phyloP scores from a whole-genome alignment of 345 rosid genomes.

The Rhodamnia rubescens region DNA sequence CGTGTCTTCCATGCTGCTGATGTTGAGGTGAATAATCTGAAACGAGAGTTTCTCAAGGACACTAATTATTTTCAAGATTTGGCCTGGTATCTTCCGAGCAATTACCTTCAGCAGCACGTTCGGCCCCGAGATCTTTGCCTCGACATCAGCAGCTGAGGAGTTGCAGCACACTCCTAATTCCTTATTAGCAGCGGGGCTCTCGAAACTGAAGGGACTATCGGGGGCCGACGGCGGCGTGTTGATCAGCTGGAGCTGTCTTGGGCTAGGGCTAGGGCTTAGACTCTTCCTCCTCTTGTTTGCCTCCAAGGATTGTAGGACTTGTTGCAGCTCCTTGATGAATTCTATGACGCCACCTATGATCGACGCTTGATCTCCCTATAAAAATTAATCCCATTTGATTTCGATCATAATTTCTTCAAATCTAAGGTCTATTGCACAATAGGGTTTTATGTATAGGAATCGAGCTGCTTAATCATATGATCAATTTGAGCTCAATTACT shows the following conservation, averaged over 20 bases:
- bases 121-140: conserved; percentile 82
- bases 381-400: not conserved
- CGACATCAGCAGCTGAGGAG: conserved; percentile 82
- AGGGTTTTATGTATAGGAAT: not conserved
- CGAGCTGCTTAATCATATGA: not conserved
- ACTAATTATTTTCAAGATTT: conserved; percentile 54
- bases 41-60: conserved; percentile 69
- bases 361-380: conserved; percentile 94
- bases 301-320: conserved; percentile 68
- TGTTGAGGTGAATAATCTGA: conserved; percentile 72
- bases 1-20: conserved; percentile 91
- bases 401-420: not conserved
- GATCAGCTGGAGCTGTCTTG: conserved; percentile 20
- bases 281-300: conserved; percentile 79
- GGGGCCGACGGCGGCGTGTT: not conserved
- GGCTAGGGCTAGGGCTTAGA: conserved; percentile 38
- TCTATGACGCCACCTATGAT: conserved; percentile 87
- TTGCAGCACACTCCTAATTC: conserved; percentile 55
- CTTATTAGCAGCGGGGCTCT: not conserved
- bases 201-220: conserved; percentile 12
- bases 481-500: not conserved
- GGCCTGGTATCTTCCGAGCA: conserved; percentile 44
- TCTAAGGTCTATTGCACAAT: not conserved
- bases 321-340: conserved; percentile 85
- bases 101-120: conserved; percentile 63